Base-by-base conservation (phyloP, 768 basidiomycete species). In the Aureoboletus auriporus region DNA sequence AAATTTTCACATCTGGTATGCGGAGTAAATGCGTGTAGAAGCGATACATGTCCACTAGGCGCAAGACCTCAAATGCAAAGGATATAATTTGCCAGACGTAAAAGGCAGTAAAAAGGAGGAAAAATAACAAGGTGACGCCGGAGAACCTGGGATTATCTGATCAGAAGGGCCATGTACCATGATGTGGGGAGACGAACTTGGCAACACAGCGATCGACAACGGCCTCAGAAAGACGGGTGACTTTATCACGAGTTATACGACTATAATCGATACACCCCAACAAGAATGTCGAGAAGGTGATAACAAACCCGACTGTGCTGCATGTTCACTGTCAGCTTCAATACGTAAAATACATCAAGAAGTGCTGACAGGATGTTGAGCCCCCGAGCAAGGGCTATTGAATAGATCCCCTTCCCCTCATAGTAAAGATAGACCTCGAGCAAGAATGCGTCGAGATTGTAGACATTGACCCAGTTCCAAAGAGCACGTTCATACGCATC, bases 381-480 rank as follows among this genome's bases (percentile, higher is more conserved):
- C 16, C 90, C 86, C 39, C 89, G 78, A 8, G 89, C 79, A 17
- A 99, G 76, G 11, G 90, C 90, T 58, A 99, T 99, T 58, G 91
- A 93, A 63, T 88, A 97, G 31, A 97, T 86, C 1, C 96, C 96
- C 64, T 96, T 96, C 23, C 94, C 93, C 62, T 91, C 87, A 64
- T 99, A 99, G 67, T 98, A 99, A 39, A 78, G 76, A 67, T 99
- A 98, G 34, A 91, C 91, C 54, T 97, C 93, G 68, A 95, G 91
- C 27, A 99, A 70, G 67, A 94, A 99, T 8, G 83, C 84, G 61
- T 99, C 96, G 34, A 99, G 77, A 63, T 99, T 97, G 64, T 93
- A 92, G 11, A 98, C 93, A 63, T 99, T 99, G 50, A 97, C 93
- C 96, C 96, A 99, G 49, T 89, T 88, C 96, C 96, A 99, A 41